Base-by-base conservation (phyloP, 2,329 filamentous ascomycete species). In the Penicillium sp. region DNA sequence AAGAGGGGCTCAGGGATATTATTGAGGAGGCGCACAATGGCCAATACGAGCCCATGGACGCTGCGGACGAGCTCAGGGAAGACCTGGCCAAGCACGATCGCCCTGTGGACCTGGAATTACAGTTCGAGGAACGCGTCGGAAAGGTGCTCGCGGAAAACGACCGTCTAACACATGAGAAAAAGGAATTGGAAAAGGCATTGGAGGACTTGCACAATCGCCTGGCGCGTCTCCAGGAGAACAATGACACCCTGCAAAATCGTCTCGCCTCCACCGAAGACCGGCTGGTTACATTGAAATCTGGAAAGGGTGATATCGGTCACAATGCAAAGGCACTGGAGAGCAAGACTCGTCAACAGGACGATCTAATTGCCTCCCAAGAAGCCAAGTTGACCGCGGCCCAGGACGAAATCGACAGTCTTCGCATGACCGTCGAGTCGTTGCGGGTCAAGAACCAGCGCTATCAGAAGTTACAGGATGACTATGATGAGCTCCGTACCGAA, bases 361-460 rank as follows among this genome's bases (percentile, higher is more conserved):
- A 84, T 51, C 73, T 88, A 43, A 89, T 90, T 61, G 81, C 82
- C 34, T 78, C 75, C 22, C 79, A 88, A 57, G 86, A 90, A 64
- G 76, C 77, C 19, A 79, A 86, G 57, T 69, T 84, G 10, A 79
- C 85, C 49, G 73, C 77, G 29, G 59, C 69, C 28, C 69, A 74
- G 51, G 65, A 72, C 49, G 70, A 74, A 51, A 67, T 72, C 6
- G 70, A 72, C 53, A 67, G 68, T 26, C 58, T 75, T 26, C 65
- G 68, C 19, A 74, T 73, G 66, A 68, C 65, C 0, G 64, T 72
- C 22, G 71, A 74, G 51, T 69, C 70, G 5, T 58, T 74, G 50
- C 69, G 69, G 39, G 67, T 72, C 48, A 73, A 75, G 56, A 70
- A 69, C 17, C 69, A 74, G 51, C 67, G 70, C 31, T 70, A 69